Percentiles rank a stretch among this genome's conserved stretches.
These are phyloP conservation scores for Beauveria sp. DNA, from an alignment of 2,329 filamentous ascomycete species.

Conservation along the genomic window DNA sequence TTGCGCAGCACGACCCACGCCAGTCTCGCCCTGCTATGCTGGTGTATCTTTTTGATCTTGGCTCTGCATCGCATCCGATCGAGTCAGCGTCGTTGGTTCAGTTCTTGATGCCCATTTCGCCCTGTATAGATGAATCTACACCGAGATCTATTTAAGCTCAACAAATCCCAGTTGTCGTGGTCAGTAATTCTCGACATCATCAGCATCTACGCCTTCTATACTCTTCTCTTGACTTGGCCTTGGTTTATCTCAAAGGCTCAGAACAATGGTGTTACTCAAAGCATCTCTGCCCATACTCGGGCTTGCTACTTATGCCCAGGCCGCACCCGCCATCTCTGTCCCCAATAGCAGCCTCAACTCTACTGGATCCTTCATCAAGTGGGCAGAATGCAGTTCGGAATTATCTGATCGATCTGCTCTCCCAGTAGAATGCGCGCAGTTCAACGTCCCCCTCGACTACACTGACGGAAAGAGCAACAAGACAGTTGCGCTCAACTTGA, in stretches of 20 bases:
- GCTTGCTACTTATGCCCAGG: background rate
- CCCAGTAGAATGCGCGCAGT: slow-evolving; percentile 13
- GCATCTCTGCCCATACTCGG: background rate
- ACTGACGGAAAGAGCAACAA: slow-evolving; percentile 4
- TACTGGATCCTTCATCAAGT: background rate
- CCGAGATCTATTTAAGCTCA: background rate
- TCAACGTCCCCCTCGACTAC: slow-evolving; percentile 16
- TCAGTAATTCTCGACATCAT: background rate
- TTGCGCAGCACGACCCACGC: background rate
- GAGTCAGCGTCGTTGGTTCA: background rate
- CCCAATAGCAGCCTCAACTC: background rate
- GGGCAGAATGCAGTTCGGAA: background rate
- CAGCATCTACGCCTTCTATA: background rate
- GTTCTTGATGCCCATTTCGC: background rate
- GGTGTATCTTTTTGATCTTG: background rate
- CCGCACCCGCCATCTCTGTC: background rate
- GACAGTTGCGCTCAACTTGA: slow-evolving; percentile 10
- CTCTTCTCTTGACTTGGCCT: background rate
- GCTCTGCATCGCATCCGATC: background rate
- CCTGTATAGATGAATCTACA: background rate
- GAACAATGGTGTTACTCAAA: background rate
- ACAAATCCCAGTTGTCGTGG: no score
- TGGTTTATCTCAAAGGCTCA: no score
- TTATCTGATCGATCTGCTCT: background rate
- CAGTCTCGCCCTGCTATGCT: background rate